Evolutionary conservation across 225 moss, liverwort and hornwort species (phyloP).

Genomic region (Marchantia paleacea): DNA sequence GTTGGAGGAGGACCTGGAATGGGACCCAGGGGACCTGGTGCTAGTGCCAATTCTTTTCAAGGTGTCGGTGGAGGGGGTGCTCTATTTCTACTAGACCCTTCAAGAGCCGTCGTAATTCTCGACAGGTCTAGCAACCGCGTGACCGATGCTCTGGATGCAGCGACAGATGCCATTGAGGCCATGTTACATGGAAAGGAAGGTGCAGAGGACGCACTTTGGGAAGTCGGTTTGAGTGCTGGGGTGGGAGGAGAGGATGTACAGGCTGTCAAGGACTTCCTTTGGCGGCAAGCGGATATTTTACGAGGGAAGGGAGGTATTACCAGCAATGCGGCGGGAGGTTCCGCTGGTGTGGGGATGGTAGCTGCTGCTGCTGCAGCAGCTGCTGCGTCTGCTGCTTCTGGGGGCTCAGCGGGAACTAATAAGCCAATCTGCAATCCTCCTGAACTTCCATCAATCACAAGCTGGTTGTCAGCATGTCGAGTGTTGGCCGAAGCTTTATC

Average conservation of each 20-base stretch:
- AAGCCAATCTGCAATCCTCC: slow-evolving; percentile 85
- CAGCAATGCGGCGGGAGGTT: slow-evolving; percentile 63
- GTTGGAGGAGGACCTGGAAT: slow-evolving; percentile 60
- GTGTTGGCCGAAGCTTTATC: slow-evolving; percentile 72
- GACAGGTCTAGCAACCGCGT: slow-evolving; percentile 62
- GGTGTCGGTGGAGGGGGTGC: slow-evolving; percentile 77
- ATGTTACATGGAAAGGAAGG: slow-evolving; percentile 47
- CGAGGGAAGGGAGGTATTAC: slow-evolving; percentile 83
- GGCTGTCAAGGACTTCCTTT: slow-evolving; percentile 80
- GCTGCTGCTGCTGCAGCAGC: slow-evolving; percentile 96
- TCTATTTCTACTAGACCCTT: slow-evolving; percentile 90
- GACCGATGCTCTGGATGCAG: slow-evolving; percentile 70
- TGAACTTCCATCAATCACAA: slow-evolving; percentile 77
- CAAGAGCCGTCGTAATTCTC: slow-evolving; percentile 75
- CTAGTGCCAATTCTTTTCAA: slow-evolving; percentile 56
- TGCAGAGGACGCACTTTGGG: slow-evolving; percentile 42
- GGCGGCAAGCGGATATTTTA: slow-evolving; percentile 79
- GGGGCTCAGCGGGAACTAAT: slow-evolving; percentile 66
- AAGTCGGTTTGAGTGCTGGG: slow-evolving; percentile 36
- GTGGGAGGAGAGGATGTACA: slow-evolving; percentile 65
- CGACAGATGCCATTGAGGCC: slow-evolving; percentile 61
- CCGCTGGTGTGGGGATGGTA: slow-evolving; percentile 98
- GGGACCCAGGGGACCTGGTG: slow-evolving; percentile 67
- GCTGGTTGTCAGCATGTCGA: slow-evolving; percentile 90
- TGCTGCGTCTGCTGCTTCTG: slow-evolving; percentile 74